phyloP scores from a whole-genome alignment of 1,284 basidiomycete genomes.

The Amylostereum areolatum region DNA sequence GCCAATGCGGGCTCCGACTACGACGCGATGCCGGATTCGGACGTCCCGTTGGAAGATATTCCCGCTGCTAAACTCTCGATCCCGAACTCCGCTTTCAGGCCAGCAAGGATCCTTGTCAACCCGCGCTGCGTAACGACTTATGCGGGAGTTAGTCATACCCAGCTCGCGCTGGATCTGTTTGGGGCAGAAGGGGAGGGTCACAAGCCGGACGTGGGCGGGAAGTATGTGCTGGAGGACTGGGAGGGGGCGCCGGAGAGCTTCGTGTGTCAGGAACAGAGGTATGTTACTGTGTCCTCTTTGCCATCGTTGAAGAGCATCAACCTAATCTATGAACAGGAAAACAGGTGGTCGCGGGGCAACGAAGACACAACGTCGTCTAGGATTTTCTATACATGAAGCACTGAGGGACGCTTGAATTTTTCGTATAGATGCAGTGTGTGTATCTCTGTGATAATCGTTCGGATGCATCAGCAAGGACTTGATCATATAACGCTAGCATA shows the following conservation, averaged over 20 bases:
- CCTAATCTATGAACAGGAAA: constrained; percentile 39
- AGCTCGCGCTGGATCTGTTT: constrained; percentile 87
- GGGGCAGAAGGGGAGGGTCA: constrained; percentile 64
- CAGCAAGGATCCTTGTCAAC: constrained; percentile 88
- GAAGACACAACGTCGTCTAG: constrained; percentile 83
- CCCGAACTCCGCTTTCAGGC: constrained; percentile 83
- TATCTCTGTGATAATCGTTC: too few species aligned
- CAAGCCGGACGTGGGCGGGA: constrained; percentile 41
- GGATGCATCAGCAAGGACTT: too few species aligned
- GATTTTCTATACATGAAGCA: constrained; percentile 80
- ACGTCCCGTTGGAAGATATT: constrained; percentile 31
- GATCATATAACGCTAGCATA: too few species aligned
- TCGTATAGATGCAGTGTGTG: too few species aligned
- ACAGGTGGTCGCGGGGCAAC: constrained; percentile 87
- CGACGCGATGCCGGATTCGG: constrained; percentile 79
- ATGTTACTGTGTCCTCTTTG: constrained; percentile 12
- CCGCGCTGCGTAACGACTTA: constrained; percentile 95
- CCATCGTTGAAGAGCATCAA: constrained; percentile 8
- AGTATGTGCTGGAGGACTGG: constrained; percentile 89
- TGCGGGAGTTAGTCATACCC: constrained; percentile 90
- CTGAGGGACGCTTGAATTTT: constrained; percentile 20
- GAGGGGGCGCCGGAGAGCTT: constrained; percentile 91
- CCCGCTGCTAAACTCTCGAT: constrained; percentile 49
- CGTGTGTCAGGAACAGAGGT: constrained; percentile 93
- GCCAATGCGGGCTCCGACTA: constrained; percentile 84